Percentiles rank a stretch among this genome's conserved stretches.
Evolutionary conservation across 2,329 filamentous ascomycete species (phyloP).

Genomic region (Kalaharituber pfeilii): DNA sequence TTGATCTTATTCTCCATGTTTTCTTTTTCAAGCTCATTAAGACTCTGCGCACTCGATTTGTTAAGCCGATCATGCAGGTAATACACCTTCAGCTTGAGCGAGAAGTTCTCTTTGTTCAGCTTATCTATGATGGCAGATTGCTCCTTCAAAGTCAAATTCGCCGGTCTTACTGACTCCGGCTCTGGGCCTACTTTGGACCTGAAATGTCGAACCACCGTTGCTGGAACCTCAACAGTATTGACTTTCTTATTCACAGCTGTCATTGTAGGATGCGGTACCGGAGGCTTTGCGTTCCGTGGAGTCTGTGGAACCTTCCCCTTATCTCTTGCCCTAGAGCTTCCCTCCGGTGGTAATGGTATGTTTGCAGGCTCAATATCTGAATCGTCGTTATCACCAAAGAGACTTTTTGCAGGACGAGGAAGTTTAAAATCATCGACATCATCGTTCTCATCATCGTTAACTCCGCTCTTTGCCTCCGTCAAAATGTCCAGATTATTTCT

Average conservation of each 20-base stretch:
- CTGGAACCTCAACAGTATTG: slow-evolving; percentile 76
- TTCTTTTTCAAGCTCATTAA: slow-evolving; percentile 95
- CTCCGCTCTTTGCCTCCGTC: slow-evolving; percentile 32
- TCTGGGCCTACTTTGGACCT: slow-evolving; percentile 51
- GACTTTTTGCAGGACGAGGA: background rate
- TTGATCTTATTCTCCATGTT: slow-evolving; percentile 91
- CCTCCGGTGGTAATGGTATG: background rate
- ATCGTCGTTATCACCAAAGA: background rate
- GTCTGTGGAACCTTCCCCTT: slow-evolving; percentile 39
- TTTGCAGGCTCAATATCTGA: background rate
- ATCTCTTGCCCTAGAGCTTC: background rate
- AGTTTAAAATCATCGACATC: background rate
- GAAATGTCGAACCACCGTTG: slow-evolving; percentile 73
- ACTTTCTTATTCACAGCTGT: slow-evolving; percentile 78
- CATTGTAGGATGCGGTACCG: slow-evolving; percentile 55
- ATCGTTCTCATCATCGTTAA: background rate
- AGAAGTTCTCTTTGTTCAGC: slow-evolving; percentile 94
- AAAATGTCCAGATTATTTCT: slow-evolving; percentile 39
- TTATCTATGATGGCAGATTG: slow-evolving; percentile 95
- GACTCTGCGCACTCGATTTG: slow-evolving; percentile 83
- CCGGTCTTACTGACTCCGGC: slow-evolving; percentile 41
- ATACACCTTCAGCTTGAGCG: slow-evolving; percentile 92
- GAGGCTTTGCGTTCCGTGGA: slow-evolving; percentile 42
- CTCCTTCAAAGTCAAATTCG: slow-evolving; percentile 63
- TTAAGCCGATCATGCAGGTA: slow-evolving; percentile 87